phyloP scores from a whole-genome alignment of 2,329 filamentous ascomycete species.

The Penicillium sp. region DNA sequence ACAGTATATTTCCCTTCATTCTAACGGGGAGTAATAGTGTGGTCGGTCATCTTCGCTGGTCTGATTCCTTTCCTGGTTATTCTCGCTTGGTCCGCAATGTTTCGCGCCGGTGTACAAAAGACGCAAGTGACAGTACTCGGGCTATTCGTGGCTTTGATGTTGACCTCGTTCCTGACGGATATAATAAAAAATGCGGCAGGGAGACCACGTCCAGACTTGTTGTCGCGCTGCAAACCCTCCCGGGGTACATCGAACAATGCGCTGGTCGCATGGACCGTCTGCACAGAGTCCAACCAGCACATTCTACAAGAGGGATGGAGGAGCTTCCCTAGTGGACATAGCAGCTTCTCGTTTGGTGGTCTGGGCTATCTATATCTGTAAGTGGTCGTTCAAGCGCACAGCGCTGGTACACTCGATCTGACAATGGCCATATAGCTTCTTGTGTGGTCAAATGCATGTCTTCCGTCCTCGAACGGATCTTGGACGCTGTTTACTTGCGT shows the following conservation, averaged over 20 bases:
- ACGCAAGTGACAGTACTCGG: conserved; percentile 82
- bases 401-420: neutral
- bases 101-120: conserved; percentile 69
- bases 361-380: conserved; percentile 57
- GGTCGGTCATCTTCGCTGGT: conserved; percentile 77
- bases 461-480: conserved; percentile 59
- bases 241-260: conserved; percentile 54
- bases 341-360: conserved; percentile 60
- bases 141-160: conserved; percentile 70
- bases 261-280: conserved; percentile 51
- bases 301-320: conserved; percentile 64
- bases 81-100: conserved; percentile 61
- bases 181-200: conserved; percentile 86
- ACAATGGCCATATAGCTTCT: conserved; percentile 33
- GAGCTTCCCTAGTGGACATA: conserved; percentile 63
- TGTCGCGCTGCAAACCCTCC: conserved; percentile 78
- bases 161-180: conserved; percentile 83
- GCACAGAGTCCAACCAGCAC: conserved; percentile 52
- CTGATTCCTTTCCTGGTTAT: conserved; percentile 68
- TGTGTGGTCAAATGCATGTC: conserved; percentile 57
- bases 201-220: conserved; percentile 77
- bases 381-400: conserved; percentile 11
- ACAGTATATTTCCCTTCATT: neutral
- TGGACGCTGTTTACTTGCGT: conserved; percentile 52
- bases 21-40: conserved; percentile 34